Evolutionary conservation across 768 basidiomycete genomes (phyloP).

Genomic region (Podaxis pistillaris): DNA sequence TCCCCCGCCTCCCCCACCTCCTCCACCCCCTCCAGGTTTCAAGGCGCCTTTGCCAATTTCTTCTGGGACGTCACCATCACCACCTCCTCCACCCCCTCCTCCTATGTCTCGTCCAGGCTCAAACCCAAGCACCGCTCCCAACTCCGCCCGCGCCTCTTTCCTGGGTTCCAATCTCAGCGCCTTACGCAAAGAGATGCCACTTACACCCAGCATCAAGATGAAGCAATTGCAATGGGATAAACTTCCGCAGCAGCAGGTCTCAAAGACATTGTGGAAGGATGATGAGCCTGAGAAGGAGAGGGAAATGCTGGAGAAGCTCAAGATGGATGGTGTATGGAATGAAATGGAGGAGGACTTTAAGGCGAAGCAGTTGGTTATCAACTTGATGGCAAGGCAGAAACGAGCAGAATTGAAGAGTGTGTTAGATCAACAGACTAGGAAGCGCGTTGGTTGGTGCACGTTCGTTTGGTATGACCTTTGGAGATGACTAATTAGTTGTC

Average conservation of each 20-base stretch:
- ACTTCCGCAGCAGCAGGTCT: constrained; percentile 83
- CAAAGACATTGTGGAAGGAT: constrained; percentile 82
- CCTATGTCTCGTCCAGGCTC: constrained; percentile 23
- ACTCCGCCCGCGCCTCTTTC: constrained; percentile 60
- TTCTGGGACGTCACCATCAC: constrained; percentile 30
- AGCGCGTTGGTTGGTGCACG: constrained; percentile 77
- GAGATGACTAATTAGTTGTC: constrained; percentile 1
- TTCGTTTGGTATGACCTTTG: not conserved
- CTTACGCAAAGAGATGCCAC: constrained; percentile 80
- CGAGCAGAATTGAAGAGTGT: constrained; percentile 90
- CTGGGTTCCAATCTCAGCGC: constrained; percentile 57
- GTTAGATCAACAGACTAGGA: constrained; percentile 86
- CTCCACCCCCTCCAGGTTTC: constrained; percentile 31
- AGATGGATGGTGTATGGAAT: constrained; percentile 84
- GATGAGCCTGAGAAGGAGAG: constrained; percentile 68
- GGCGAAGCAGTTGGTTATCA: constrained; percentile 91
- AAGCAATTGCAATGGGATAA: constrained; percentile 99
- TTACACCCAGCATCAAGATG: constrained; percentile 89
- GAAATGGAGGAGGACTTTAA: constrained; percentile 99
- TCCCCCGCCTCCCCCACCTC: too few relatives aligned
- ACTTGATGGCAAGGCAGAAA: constrained; percentile 82
- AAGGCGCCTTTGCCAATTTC: constrained; percentile 17
- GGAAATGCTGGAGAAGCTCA: constrained; percentile 80
- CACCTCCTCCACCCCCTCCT: constrained; percentile 36
- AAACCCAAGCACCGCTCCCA: constrained; percentile 33